Percentiles rank a stretch among this genome's conserved stretches.
These are phyloP conservation scores for Domatiomyces catenatus DNA, from an alignment of 2,329 filamentous ascomycete species.

Conservation along the genomic window DNA sequence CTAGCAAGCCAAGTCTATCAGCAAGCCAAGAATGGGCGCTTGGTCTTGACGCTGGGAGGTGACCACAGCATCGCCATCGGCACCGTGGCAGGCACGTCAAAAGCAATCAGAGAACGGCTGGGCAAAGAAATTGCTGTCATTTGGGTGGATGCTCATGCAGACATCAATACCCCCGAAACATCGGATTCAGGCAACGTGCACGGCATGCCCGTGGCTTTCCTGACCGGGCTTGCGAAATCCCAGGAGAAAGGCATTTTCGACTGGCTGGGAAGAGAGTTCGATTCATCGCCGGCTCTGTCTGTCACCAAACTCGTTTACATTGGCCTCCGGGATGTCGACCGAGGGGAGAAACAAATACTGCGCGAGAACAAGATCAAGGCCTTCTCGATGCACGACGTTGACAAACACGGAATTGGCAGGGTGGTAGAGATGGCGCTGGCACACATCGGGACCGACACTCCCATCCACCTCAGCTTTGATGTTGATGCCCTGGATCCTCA, in stretches of 20 bases:
- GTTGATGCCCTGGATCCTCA: slow-evolving; percentile 91
- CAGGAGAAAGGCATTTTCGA: slow-evolving; percentile 69
- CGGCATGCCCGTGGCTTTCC: slow-evolving; percentile 90
- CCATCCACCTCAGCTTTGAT: slow-evolving; percentile 94
- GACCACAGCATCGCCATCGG: slow-evolving; percentile 96
- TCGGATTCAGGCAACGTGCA: slow-evolving; percentile 87
- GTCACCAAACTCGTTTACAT: slow-evolving; percentile 90
- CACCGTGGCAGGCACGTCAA: slow-evolving; percentile 73
- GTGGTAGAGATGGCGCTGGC: slow-evolving; percentile 98
- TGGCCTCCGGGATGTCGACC: slow-evolving; percentile 79
- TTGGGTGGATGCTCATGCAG: slow-evolving; percentile 96
- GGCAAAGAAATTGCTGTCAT: slow-evolving; percentile 73
- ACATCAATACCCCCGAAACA: slow-evolving; percentile 92
- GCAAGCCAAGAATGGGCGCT: slow-evolving; percentile 66
- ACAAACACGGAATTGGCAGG: slow-evolving; percentile 83
- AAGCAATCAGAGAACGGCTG: slow-evolving; percentile 70
- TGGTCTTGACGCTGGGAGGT: slow-evolving; percentile 84
- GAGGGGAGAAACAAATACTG: slow-evolving; percentile 84
- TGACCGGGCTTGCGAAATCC: slow-evolving; percentile 69
- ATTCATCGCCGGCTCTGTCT: slow-evolving; percentile 35
- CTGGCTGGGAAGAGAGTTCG: slow-evolving; percentile 53
- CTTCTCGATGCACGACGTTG: slow-evolving; percentile 97
- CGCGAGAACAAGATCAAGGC: slow-evolving; percentile 82
- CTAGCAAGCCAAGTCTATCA: slow-evolving; percentile 75
- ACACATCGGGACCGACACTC: slow-evolving; percentile 85